These are phyloP conservation scores for Paxillus rubicundulus DNA, from an alignment of 768 basidiomycete genomes.

Conservation along the genomic window DNA sequence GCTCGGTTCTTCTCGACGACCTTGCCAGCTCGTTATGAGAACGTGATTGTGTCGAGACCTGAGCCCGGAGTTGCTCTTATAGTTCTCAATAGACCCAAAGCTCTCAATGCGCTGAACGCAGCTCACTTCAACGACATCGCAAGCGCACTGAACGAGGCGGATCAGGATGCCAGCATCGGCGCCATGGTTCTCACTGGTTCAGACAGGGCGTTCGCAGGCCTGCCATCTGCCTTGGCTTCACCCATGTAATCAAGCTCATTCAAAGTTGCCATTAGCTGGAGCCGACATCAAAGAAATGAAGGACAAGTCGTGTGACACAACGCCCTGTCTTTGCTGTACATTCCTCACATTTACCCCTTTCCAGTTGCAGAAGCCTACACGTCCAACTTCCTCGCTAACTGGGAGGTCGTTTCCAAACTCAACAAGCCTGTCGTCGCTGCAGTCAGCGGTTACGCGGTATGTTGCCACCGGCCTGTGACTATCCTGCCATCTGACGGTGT, in stretches of 20 bases:
- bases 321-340: not conserved
- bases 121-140: constrained; percentile 83
- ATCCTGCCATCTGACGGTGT: not conserved
- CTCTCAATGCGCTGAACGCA: constrained; percentile 82
- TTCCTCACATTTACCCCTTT: not conserved
- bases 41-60: constrained; percentile 68
- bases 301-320: constrained; percentile 79
- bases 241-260: not conserved
- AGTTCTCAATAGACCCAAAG: constrained; percentile 86
- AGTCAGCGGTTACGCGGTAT: constrained; percentile 89
- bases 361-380: constrained; percentile 85
- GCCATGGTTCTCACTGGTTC: constrained; percentile 93
- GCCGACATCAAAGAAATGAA: constrained; percentile 99
- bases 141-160: constrained; percentile 66
- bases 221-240: constrained; percentile 19
- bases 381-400: constrained; percentile 81
- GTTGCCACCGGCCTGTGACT: constrained; percentile 27
- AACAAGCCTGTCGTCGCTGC: constrained; percentile 96
- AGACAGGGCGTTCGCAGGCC: constrained; percentile 91
- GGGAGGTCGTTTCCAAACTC: constrained; percentile 69
- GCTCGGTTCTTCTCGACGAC: constrained; percentile 26
- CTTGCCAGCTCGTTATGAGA: constrained; percentile 47
- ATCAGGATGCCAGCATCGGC: constrained; percentile 67
- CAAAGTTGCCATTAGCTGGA: constrained; percentile 55
- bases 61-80: constrained; percentile 72